Percentiles rank a stretch among this genome's conserved stretches.
These are phyloP conservation scores for Penicillium sp. DNA, from an alignment of 2,329 filamentous ascomycete genomes.

Conservation along the genomic window DNA sequence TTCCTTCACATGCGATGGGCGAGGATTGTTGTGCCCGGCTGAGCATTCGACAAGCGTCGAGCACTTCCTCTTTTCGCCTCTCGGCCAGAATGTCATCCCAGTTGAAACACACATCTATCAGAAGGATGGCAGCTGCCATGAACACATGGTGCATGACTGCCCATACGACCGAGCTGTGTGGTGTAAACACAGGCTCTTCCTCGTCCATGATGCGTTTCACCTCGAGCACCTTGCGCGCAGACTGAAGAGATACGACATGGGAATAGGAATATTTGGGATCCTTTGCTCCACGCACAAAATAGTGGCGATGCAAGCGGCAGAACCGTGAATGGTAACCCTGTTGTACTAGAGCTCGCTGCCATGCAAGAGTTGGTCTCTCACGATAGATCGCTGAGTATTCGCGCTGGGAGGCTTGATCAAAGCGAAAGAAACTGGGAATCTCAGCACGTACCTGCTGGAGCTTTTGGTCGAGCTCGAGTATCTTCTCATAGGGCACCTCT, in stretches of 20 bases:
- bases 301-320: constrained; percentile 40
- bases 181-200: constrained; percentile 23
- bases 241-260: constrained; percentile 35
- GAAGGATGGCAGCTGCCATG: constrained; percentile 38
- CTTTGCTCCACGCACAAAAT: constrained; percentile 36
- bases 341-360: constrained; percentile 36
- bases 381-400: constrained; percentile 28
- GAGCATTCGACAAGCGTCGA: constrained; percentile 38
- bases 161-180: constrained; percentile 29
- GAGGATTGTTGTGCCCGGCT: constrained; percentile 35
- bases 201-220: constrained; percentile 35
- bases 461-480: constrained; percentile 37
- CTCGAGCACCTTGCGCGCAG: constrained; percentile 38
- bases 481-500: constrained; percentile 34
- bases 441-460: constrained; percentile 30
- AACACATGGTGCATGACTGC: constrained; percentile 40
- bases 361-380: constrained; percentile 28
- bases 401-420: constrained; percentile 29
- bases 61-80: constrained; percentile 35
- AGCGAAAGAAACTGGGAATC: constrained; percentile 37
- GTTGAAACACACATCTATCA: constrained; percentile 43
- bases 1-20: constrained; percentile 29
- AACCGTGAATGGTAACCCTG: constrained; percentile 35
- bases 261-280: constrained; percentile 39
- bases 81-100: constrained; percentile 36